Conservation (phyloP, 352 stramenopile genomes). For the Thalassiosira livingstoniorum region DNA sequence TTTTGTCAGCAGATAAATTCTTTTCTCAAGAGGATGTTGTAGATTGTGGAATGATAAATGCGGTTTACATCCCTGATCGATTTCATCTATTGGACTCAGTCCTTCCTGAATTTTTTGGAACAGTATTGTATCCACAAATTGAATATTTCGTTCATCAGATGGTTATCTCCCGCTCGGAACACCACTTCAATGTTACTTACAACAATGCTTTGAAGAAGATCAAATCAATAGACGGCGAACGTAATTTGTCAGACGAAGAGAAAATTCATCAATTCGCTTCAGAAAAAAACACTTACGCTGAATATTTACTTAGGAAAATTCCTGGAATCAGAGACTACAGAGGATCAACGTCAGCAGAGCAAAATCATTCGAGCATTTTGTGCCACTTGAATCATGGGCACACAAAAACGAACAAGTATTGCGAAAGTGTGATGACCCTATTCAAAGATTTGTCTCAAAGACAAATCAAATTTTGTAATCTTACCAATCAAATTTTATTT, state of each 20-base stretch:
- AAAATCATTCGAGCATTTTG: background rate
- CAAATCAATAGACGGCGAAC: background rate
- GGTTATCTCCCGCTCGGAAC: background rate
- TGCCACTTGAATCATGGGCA: background rate
- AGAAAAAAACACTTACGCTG: background rate
- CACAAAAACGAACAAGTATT: background rate
- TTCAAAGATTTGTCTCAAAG: background rate
- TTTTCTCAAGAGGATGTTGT: slow-evolving; percentile 2
- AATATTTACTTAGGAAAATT: background rate
- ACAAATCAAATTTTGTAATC: background rate
- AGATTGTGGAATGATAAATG: background rate
- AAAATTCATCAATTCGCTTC: background rate
- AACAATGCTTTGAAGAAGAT: background rate
- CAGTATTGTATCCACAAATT: background rate
- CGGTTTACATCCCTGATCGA: background rate
- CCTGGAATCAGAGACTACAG: background rate
- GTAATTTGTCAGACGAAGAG: background rate
- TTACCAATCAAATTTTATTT: background rate
- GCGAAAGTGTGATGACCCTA: background rate
- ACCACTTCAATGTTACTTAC: background rate
- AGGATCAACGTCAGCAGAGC: background rate
- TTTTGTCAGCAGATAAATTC: slow-evolving; percentile 13
- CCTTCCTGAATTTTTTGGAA: background rate
- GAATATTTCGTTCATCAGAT: background rate
- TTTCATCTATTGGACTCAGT: slow-evolving; percentile 11